Conservation (phyloP, 1,139 yeast genomes). For the Scheffersomyces lignicola region DNA sequence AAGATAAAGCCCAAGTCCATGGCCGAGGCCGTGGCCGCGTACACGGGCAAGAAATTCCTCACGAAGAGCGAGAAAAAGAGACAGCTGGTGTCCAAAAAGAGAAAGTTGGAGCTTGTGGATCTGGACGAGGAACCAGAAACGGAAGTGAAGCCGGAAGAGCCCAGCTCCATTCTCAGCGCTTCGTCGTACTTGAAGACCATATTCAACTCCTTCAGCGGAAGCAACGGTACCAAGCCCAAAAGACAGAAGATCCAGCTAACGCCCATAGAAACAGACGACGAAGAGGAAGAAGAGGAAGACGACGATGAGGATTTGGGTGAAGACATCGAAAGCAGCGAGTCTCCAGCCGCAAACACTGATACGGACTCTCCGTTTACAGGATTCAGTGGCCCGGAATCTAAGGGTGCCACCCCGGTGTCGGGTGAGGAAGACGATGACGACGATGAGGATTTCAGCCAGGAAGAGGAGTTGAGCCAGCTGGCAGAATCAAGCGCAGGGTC, state of each 20-base stretch:
- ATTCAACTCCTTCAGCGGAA: not conserved
- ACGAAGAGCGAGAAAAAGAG: constrained; percentile 36
- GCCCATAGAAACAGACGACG: constrained; percentile 1
- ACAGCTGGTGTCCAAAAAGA: constrained; percentile 21
- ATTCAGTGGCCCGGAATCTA: constrained; percentile 24
- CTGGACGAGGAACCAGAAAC: constrained; percentile 10
- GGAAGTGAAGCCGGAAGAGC: constrained; percentile 16
- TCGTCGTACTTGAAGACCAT: not conserved
- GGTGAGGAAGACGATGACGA: constrained; percentile 21
- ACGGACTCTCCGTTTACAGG: constrained; percentile 17
- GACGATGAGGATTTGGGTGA: constrained; percentile 13
- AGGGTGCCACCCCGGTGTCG: constrained; percentile 17
- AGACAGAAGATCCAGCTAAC: constrained; percentile 3
- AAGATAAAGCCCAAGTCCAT: constrained; percentile 46
- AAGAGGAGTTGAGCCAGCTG: constrained; percentile 4
- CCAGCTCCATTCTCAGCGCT: not conserved
- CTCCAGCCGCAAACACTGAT: constrained; percentile 12
- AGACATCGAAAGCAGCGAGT: constrained; percentile 7
- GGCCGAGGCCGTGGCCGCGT: constrained; percentile 64
- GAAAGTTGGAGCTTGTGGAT: constrained; percentile 14
- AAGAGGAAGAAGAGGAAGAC: constrained; percentile 3
- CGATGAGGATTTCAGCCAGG: constrained; percentile 11
- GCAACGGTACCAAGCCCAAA: not conserved
- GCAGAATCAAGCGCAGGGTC: constrained; percentile 1
- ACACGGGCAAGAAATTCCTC: constrained; percentile 53